phyloP scores from a whole-genome alignment of 257 asterid species.

The Solanum clarkiae region DNA sequence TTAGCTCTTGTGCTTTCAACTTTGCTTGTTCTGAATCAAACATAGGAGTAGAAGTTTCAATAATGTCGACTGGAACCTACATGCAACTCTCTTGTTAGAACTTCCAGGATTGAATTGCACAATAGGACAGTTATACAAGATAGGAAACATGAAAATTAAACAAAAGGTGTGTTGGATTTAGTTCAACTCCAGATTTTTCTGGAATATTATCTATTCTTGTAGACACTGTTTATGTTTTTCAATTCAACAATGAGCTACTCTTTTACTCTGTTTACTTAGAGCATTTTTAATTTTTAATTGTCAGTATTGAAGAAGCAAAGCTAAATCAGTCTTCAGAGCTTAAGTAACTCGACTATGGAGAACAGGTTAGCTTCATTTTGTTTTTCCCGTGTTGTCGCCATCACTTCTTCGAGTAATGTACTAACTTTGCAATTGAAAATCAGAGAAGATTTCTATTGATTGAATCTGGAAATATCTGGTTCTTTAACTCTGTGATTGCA shows the following conservation, averaged over 20 bases:
- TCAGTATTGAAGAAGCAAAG: constrained; percentile 19
- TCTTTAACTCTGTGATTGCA: background rate
- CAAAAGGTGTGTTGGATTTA: background rate
- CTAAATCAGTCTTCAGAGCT: constrained; percentile 12
- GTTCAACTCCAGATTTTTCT: background rate
- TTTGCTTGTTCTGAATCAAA: constrained; percentile 42
- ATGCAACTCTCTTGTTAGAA: constrained; percentile 5
- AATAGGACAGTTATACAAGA: background rate
- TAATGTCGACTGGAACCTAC: constrained; percentile 34
- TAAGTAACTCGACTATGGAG: constrained; percentile 32
- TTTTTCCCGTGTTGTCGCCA: background rate
- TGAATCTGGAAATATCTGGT: constrained; percentile 8
- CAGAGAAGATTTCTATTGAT: background rate
- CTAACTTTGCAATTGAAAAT: background rate
- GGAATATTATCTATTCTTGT: background rate
- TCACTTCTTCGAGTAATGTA: background rate
- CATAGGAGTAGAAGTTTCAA: constrained; percentile 24
- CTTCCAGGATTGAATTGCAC: constrained; percentile 1
- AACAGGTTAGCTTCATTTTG: constrained; percentile 20
- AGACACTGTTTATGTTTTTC: background rate
- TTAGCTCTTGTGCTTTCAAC: constrained; percentile 40
- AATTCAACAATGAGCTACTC: background rate
- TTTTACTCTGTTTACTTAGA: background rate
- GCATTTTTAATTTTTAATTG: background rate
- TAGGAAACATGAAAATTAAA: background rate